Base-by-base conservation (phyloP, 2,329 filamentous ascomycete species). In the Pyrenochaeta sp. region DNA sequence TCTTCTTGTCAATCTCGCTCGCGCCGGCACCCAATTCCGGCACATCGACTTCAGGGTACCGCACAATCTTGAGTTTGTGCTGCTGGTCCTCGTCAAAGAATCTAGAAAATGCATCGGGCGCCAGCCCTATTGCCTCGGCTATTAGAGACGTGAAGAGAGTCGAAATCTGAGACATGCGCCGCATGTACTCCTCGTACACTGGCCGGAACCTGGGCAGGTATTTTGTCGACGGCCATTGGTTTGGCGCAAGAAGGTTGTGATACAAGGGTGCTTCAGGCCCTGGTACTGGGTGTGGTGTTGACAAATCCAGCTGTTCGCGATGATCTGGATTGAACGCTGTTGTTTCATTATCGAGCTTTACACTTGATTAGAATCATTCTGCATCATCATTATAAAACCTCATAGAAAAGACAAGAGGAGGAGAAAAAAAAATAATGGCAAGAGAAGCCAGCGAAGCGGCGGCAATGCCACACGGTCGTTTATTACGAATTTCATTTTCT, bases 51-150 rank as follows among this genome's bases (percentile, higher is more conserved):
- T 95, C 91, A 0, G 92, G 92, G 70, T 95, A 96, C 78, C 90
- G 91, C 55, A 96, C 88, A 54, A 96, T 88, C 79, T 96, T 96
- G 67, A 96, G 83, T 80, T 96, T 96, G 79, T 96, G 91, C 78
- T 95, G 91, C 79, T 80, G 82, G 36, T 82, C 76, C 1, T 66
- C 64, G 71, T 93, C 90, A 76, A 94, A 94, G 80, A 93, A 96
- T 66, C 85, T 86, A 69, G 86, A 79, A 74, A 96, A 96, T 0
- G 92, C 90, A 45, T 83, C 77, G 0, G 81, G 58, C 0, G 89
- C 85, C 5, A 96, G 81, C 9, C 85, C 84, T 58, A 96, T 89
- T n/a, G 90, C 89, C 78, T 96, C 91, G 57, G 92, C 91, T 63
- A 96, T 90, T 27, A 96, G 83, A 10, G 85, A 85, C 1, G 90